Conservation (phyloP, 129 eudicot species). For the Gnaphalium uliginosum region DNA sequence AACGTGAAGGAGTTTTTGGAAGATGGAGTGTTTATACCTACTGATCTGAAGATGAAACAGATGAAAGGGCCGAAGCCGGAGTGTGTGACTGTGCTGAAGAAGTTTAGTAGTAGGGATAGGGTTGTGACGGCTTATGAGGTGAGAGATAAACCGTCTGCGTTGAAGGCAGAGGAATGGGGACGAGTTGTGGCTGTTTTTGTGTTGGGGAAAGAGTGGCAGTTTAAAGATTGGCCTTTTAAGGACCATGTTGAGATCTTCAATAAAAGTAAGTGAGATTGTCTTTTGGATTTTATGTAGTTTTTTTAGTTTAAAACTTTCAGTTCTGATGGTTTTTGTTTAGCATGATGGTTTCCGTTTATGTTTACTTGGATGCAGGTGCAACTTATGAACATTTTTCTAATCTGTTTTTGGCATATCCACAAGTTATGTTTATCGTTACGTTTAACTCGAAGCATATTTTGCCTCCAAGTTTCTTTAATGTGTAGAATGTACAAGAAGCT, state of each 20-base stretch:
- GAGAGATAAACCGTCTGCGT: conserved; percentile 85
- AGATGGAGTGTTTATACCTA: conserved; percentile 91
- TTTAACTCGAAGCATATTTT: too few species aligned
- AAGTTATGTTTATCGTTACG: not conserved
- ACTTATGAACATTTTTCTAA: not conserved
- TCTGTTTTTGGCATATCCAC: not conserved
- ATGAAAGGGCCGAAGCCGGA: conserved; percentile 91
- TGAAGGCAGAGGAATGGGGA: conserved; percentile 94
- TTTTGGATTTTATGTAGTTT: not conserved
- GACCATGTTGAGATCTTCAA: conserved; percentile 96
- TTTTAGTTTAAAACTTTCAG: not conserved
- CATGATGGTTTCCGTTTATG: not conserved
- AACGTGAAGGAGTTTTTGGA: conserved; percentile 98
- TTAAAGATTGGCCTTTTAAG: conserved; percentile 98
- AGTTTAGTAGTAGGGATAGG: conserved; percentile 90
- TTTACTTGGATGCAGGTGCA: not conserved
- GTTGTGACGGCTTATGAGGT: conserved; percentile 96
- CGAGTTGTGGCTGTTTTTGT: conserved; percentile 95
- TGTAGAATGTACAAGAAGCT: not conserved
- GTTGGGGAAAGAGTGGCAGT: conserved; percentile 98
- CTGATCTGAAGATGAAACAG: conserved; percentile 92
- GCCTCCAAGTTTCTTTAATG: conserved; percentile 1
- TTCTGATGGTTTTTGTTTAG: not conserved
- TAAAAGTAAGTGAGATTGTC: conserved; percentile 58
- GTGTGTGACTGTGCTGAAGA: conserved; percentile 95